A percentile compares a stretch with the other conserved stretches of the same genome.
Evolutionary conservation across 176 grass and related monocot species (phyloP).

Genomic region (Poa pratensis): DNA sequence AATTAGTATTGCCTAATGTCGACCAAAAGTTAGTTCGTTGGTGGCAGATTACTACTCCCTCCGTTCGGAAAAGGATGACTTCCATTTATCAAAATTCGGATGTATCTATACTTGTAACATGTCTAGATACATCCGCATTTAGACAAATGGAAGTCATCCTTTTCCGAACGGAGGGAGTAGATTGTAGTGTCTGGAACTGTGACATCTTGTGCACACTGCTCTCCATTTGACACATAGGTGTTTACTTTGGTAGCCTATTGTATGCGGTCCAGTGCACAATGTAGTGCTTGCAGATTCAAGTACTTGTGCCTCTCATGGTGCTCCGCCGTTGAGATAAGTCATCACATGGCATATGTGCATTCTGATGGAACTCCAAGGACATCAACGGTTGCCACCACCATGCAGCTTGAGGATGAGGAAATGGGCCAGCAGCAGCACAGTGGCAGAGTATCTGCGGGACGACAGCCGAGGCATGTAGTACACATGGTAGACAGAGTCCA

Average conservation of each 20-base stretch:
- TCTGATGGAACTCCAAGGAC: background rate
- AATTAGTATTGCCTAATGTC: background rate
- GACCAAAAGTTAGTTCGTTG: background rate
- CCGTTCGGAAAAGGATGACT: no score
- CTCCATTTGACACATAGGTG: background rate
- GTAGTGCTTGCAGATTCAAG: conserved; percentile 5
- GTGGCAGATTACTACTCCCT: background rate
- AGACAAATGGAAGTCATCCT: no score
- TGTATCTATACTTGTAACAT: no score
- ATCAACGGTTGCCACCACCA: background rate
- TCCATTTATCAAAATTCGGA: no score
- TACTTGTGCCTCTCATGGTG: background rate
- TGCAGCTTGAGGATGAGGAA: background rate
- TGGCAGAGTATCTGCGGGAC: background rate
- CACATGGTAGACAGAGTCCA: background rate
- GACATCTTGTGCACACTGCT: background rate
- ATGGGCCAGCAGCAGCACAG: background rate
- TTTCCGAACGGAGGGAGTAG: no score
- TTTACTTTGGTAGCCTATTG: background rate
- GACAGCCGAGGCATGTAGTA: background rate
- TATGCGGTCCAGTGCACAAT: background rate
- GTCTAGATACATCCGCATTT: no score
- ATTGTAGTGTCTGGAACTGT: background rate
- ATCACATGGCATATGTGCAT: background rate
- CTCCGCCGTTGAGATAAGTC: background rate